Conservation (phyloP, 164 flowering plant genomes). For the Cinnamomum micranthum region DNA sequence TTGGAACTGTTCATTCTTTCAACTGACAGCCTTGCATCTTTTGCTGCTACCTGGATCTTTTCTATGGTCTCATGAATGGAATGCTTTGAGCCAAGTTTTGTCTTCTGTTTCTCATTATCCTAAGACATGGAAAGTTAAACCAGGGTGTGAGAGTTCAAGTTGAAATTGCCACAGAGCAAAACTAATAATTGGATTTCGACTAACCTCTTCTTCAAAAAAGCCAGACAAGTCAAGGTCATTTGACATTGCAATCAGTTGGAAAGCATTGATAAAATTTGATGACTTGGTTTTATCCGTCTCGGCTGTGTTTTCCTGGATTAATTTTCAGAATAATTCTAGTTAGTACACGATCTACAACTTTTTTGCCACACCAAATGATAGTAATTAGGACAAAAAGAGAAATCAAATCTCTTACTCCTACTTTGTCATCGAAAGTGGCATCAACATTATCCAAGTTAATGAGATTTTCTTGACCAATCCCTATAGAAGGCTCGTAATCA, state of each 20-base stretch:
- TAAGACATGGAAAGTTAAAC: conserved; percentile 24
- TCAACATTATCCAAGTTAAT: conserved; percentile 39
- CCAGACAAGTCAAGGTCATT: conserved; percentile 41
- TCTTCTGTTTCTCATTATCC: conserved; percentile 49
- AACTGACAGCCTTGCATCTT: conserved; percentile 49
- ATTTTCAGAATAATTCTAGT: conserved; percentile 13
- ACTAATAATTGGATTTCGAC: neutral
- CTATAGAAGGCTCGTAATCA: conserved; percentile 38
- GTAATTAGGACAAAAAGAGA: too few species aligned
- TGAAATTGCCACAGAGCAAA: too few species aligned
- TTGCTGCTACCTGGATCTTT: conserved; percentile 29
- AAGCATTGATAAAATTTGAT: conserved; percentile 38
- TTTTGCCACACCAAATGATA: neutral
- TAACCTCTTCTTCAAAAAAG: conserved; percentile 50
- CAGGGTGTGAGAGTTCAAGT: too few species aligned
- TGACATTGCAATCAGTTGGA: conserved; percentile 47
- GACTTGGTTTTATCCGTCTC: conserved; percentile 19
- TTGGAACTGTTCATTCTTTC: conserved; percentile 49
- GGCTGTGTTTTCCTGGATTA: conserved; percentile 19
- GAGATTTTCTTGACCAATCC: conserved; percentile 25
- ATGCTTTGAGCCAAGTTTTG: conserved; percentile 55
- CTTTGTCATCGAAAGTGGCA: conserved; percentile 37
- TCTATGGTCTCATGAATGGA: conserved; percentile 52
- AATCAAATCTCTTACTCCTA: conserved; percentile 26
- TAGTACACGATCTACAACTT: neutral